Percentiles rank a stretch among this genome's conserved stretches.
phyloP scores from a whole-genome alignment of 140 eudicot species.

The Senecio squalidus region DNA sequence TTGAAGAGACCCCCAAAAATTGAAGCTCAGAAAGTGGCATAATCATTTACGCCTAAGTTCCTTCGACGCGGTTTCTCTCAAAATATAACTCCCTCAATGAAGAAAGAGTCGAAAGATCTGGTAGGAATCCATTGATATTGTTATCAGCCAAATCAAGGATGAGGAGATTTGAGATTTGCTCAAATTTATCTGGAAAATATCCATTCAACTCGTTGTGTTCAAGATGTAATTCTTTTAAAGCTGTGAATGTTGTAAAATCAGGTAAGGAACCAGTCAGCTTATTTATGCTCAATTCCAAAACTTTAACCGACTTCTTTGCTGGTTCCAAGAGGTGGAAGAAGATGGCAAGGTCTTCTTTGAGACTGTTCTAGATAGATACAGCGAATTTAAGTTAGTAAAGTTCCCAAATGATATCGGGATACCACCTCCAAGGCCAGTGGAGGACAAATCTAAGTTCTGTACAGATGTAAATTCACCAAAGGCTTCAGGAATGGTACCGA shows the following conservation, averaged over 20 bases:
- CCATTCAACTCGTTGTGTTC: conserved; percentile 1
- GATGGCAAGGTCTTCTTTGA: neutral
- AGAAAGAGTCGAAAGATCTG: conserved; percentile 11
- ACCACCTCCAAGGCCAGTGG: neutral
- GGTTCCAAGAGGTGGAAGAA: neutral
- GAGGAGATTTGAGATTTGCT: neutral
- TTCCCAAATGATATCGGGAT: conserved; percentile 2
- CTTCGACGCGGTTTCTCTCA: no score
- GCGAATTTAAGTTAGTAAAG: neutral
- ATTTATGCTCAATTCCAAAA: neutral
- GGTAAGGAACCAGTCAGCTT: neutral
- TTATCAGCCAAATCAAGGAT: conserved; percentile 1
- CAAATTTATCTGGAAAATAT: neutral
- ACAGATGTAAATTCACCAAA: neutral
- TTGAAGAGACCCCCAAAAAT: no score
- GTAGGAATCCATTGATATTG: neutral
- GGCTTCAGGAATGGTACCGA: conserved; percentile 4
- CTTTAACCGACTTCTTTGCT: neutral
- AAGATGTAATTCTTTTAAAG: conserved; percentile 12
- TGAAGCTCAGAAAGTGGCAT: no score
- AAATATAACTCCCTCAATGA: conserved; percentile 7
- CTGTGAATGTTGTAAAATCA: conserved; percentile 9
- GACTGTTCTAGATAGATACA: neutral
- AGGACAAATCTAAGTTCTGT: neutral
- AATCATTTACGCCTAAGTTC: no score